Conservation (phyloP, 345 rosid species). For the Eucalyptus curtisii region DNA sequence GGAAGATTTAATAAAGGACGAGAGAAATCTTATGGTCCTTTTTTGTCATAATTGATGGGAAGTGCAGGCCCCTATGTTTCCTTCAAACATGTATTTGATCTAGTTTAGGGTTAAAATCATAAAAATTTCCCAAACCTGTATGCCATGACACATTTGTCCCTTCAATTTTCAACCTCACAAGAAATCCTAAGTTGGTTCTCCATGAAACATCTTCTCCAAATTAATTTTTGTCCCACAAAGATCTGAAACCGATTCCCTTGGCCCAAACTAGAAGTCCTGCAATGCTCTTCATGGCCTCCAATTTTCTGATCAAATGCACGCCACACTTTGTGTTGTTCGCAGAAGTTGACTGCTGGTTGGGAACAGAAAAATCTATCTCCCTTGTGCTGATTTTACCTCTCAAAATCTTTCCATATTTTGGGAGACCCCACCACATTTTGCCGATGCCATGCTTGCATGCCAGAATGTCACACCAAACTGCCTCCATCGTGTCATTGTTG, state of each 20-base stretch:
- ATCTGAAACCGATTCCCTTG: neutral
- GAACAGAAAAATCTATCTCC: neutral
- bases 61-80: neutral
- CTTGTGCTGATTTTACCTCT: neutral
- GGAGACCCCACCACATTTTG: neutral
- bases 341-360: neutral
- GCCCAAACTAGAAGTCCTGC: neutral
- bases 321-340: neutral
- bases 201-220: neutral
- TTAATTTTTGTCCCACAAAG: neutral
- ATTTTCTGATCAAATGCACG: neutral
- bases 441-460: neutral
- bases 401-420: neutral
- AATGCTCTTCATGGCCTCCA: neutral
- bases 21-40: neutral
- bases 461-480: neutral
- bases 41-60: neutral
- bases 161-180: neutral
- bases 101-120: neutral
- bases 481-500: neutral
- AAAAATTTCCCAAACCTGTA: neutral
- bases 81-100: neutral
- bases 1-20: neutral
- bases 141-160: neutral
- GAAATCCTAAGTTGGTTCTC: neutral